Conservation (phyloP, 2,329 filamentous ascomycete genomes). For the Zopfia rhizophila region DNA sequence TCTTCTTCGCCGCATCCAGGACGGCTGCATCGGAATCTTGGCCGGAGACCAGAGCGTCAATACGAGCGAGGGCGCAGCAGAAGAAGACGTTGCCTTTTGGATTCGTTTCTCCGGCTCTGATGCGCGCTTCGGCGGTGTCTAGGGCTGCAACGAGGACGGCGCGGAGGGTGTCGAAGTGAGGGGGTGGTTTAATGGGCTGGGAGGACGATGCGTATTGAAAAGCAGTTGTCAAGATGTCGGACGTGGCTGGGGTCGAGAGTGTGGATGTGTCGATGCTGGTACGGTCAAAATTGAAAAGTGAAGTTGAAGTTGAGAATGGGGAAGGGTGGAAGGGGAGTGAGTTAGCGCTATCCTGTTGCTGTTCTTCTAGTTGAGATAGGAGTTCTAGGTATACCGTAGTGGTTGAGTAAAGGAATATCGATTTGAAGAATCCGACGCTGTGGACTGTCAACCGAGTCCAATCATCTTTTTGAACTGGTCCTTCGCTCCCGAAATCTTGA, state of each 20-base stretch:
- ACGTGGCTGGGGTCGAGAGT: not conserved
- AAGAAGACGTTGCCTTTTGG: conserved; percentile 35
- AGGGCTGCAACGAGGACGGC: conserved; percentile 19
- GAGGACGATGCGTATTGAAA: not conserved
- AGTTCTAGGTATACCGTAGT: conserved; percentile 38
- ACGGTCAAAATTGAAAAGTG: too few relatives aligned
- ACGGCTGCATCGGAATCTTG: conserved; percentile 29
- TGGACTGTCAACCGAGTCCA: conserved; percentile 30
- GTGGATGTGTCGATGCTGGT: not conserved
- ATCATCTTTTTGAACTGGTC: conserved; percentile 29
- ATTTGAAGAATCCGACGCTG: conserved; percentile 38
- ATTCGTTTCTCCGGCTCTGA: conserved; percentile 39
- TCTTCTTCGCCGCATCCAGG: conserved; percentile 28
- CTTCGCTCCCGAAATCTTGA: too few relatives aligned
- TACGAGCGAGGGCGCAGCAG: conserved; percentile 30
- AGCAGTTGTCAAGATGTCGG: too few relatives aligned
- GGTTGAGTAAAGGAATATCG: conserved; percentile 32
- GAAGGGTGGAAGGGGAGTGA: conserved; percentile 10
- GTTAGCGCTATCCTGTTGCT: conserved; percentile 14
- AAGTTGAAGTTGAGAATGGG: conserved; percentile 9
- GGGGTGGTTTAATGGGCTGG: conserved; percentile 4
- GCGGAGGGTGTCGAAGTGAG: conserved; percentile 26
- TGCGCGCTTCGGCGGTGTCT: conserved; percentile 19
- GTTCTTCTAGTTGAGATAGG: conserved; percentile 33
- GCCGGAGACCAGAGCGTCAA: conserved; percentile 33